A percentile compares a stretch with the other conserved stretches of the same genome.
These are phyloP conservation scores for Thalia dealbata DNA, from an alignment of 176 grass and related monocot genomes.

Conservation along the genomic window DNA sequence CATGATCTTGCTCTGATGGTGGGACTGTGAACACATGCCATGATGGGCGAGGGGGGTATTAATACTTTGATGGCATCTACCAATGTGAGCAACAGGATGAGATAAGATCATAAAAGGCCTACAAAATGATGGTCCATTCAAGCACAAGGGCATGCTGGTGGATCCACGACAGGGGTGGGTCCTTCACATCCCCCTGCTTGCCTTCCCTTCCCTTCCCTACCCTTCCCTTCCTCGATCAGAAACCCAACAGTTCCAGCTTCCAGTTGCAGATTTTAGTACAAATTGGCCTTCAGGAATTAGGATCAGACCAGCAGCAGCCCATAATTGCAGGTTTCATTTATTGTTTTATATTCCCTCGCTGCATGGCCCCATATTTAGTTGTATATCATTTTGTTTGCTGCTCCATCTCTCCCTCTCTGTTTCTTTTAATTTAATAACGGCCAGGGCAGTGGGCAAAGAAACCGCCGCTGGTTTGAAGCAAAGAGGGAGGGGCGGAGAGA, in stretches of 20 bases:
- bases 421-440: not conserved
- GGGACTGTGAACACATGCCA: too few species aligned
- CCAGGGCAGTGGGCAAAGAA: not conserved
- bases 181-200: not conserved
- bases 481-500: not conserved
- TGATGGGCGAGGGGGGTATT: too few species aligned
- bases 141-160: conserved; percentile 12
- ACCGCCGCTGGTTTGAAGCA: conserved; percentile 1
- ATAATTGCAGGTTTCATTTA: not conserved
- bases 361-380: not conserved
- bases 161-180: conserved; percentile 12
- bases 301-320: not conserved
- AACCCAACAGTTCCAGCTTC: not conserved
- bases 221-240: too few species aligned
- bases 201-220: not conserved
- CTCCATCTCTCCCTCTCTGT: not conserved
- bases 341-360: not conserved
- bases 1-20: too few species aligned
- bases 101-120: not conserved
- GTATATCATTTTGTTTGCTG: not conserved
- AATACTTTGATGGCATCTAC: too few species aligned
- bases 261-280: not conserved
- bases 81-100: not conserved
- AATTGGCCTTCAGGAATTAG: not conserved
- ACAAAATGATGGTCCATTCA: not conserved